Percentiles rank a stretch among this genome's conserved stretches.
These are phyloP conservation scores for Neostapfia colusana DNA, from an alignment of 176 grass and related monocot genomes.

Conservation along the genomic window DNA sequence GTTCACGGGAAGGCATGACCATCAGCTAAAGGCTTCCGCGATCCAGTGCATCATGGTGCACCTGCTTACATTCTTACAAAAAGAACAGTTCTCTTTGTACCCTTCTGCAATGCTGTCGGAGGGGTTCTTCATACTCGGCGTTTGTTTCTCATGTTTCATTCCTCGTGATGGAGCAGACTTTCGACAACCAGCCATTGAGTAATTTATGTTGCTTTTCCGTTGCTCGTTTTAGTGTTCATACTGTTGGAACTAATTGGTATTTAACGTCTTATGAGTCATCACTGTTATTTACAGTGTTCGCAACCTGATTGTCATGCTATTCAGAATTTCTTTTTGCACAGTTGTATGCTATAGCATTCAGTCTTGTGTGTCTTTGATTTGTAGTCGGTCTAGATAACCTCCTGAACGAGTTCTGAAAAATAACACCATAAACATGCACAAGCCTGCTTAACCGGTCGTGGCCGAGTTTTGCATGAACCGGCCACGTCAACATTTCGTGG, in stretches of 20 bases:
- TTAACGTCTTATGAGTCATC: neutral
- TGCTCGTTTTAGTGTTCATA: neutral
- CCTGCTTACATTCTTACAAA: slow-evolving; percentile 40
- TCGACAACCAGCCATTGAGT: slow-evolving; percentile 28
- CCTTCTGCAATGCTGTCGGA: slow-evolving; percentile 34
- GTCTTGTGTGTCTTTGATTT: no score
- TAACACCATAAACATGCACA: no score
- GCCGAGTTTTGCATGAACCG: no score
- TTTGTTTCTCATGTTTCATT: slow-evolving; percentile 19
- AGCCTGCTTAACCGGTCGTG: no score
- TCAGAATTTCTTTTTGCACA: neutral
- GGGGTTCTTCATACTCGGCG: slow-evolving; percentile 22
- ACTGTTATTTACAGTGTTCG: neutral
- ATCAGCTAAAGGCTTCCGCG: slow-evolving; percentile 44
- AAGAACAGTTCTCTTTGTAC: slow-evolving; percentile 24
- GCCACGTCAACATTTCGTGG: no score
- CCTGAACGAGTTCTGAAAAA: no score
- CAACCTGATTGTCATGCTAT: neutral
- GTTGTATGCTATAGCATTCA: neutral
- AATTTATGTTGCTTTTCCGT: slow-evolving; percentile 14
- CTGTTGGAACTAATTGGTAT: slow-evolving; percentile 17
- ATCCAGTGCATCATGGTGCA: slow-evolving; percentile 41
- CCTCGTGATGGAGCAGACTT: slow-evolving; percentile 12
- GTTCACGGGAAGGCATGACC: slow-evolving; percentile 49
- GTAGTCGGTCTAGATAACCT: no score